Percentiles rank a stretch among this genome's conserved stretches.
These are phyloP conservation scores for Fusarium redolens DNA, from an alignment of 2,329 filamentous ascomycete species.

Conservation along the genomic window DNA sequence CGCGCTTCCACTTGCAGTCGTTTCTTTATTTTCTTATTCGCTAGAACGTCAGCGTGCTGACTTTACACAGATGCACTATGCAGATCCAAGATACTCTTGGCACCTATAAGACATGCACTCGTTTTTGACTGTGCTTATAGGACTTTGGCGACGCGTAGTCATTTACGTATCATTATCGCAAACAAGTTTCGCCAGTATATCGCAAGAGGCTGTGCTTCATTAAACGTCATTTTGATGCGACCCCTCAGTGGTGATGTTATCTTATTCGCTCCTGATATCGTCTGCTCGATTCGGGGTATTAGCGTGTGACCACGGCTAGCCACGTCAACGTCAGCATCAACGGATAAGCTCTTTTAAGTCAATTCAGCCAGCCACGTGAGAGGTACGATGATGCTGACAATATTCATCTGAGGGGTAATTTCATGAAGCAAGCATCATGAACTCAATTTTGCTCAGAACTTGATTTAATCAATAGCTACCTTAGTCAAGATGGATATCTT, in stretches of 20 bases:
- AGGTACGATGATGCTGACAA: slow-evolving; percentile 1
- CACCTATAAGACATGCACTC: not conserved
- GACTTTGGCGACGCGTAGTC: not conserved
- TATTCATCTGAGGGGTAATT: slow-evolving; percentile 13
- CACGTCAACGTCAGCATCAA: not conserved
- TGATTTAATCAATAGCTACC: not conserved
- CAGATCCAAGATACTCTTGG: not conserved
- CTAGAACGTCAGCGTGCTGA: not conserved
- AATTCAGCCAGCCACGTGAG: slow-evolving; percentile 15
- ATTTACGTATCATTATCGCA: not conserved
- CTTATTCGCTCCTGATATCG: slow-evolving; percentile 8
- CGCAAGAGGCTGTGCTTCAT: not conserved
- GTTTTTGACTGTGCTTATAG: not conserved
- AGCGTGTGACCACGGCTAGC: not conserved
- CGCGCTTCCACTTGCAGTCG: not conserved
- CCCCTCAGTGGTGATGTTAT: slow-evolving; percentile 18
- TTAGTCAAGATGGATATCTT: slow-evolving; percentile 21
- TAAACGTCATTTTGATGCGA: slow-evolving; percentile 2
- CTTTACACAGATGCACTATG: not conserved
- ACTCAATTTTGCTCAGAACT: not conserved
- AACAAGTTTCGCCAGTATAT: not conserved
- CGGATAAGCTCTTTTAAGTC: not conserved
- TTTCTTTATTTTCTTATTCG: not conserved
- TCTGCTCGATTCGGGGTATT: not conserved
- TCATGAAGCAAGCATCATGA: not conserved